These are phyloP conservation scores for Amaranthus hypochondriacus DNA, from an alignment of 148 eudicot species.

Conservation along the genomic window DNA sequence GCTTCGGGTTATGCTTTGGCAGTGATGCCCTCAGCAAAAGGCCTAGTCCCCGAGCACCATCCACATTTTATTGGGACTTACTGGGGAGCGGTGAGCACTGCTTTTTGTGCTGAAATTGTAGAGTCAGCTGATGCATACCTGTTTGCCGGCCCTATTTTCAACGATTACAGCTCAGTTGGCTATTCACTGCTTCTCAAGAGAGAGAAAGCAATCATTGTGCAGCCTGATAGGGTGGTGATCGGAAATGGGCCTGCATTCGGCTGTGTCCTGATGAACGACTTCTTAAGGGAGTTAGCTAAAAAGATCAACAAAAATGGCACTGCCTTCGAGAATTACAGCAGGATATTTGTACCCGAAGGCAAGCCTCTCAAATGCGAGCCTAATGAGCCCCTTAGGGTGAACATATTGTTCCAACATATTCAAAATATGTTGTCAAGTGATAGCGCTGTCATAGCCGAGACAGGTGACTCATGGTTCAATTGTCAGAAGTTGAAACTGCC, in stretches of 20 bases:
- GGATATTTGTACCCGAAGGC: slow-evolving; percentile 71
- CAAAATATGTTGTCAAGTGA: slow-evolving; percentile 63
- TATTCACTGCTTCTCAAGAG: slow-evolving; percentile 60
- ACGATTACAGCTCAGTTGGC: slow-evolving; percentile 73
- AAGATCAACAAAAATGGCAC: slow-evolving; percentile 38
- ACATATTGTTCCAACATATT: slow-evolving; percentile 59
- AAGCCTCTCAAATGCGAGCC: slow-evolving; percentile 44
- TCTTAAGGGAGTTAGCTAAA: slow-evolving; percentile 46
- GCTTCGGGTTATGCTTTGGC: slow-evolving; percentile 50
- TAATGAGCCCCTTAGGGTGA: slow-evolving; percentile 65
- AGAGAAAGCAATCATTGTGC: slow-evolving; percentile 55
- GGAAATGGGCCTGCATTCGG: slow-evolving; percentile 65
- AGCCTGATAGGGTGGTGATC: slow-evolving; percentile 56
- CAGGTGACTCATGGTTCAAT: slow-evolving; percentile 79
- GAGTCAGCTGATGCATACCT: slow-evolving; percentile 68
- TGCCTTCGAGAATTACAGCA: slow-evolving; percentile 56
- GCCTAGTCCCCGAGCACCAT: slow-evolving; percentile 58
- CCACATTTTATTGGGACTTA: slow-evolving; percentile 59
- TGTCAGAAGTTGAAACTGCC: slow-evolving; percentile 71
- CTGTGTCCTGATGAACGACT: slow-evolving; percentile 63
- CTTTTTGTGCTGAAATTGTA: slow-evolving; percentile 61
- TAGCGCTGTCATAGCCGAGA: slow-evolving; percentile 71
- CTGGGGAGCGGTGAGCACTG: slow-evolving; percentile 70
- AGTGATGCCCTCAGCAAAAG: slow-evolving; percentile 63
- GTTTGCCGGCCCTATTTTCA: slow-evolving; percentile 65